A percentile compares a stretch with the other conserved stretches of the same genome.
Conservation (phyloP, 495 filamentous ascomycete genomes). For the Hamigera avellanea region DNA sequence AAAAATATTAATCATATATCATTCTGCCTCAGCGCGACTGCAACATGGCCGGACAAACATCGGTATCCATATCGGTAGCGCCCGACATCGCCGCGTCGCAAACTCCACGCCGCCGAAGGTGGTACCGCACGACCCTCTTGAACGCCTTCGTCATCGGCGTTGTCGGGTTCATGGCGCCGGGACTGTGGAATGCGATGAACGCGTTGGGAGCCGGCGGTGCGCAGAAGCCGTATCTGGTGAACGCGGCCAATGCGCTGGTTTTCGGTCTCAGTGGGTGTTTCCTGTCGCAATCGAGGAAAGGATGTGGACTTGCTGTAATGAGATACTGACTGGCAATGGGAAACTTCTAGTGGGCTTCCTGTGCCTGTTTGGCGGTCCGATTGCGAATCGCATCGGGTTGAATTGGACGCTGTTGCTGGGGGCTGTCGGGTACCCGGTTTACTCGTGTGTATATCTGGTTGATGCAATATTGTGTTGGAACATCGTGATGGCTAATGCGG, state of each 20-base stretch:
- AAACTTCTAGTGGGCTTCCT: slow-evolving; percentile 41
- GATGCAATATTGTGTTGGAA: not conserved
- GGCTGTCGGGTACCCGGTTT: slow-evolving; percentile 30
- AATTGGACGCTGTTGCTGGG: slow-evolving; percentile 50
- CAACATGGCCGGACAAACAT: too few species aligned
- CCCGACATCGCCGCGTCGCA: too few species aligned
- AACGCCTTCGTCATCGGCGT: slow-evolving; percentile 37
- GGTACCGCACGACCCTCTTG: slow-evolving; percentile 50
- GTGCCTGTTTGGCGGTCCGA: slow-evolving; percentile 40
- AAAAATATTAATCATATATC: too few species aligned
- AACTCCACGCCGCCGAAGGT: too few species aligned
- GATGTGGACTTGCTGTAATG: not conserved
- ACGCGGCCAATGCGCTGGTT: slow-evolving; percentile 53
- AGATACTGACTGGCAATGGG: not conserved
- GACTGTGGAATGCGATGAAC: slow-evolving; percentile 48
- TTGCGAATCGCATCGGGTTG: slow-evolving; percentile 47
- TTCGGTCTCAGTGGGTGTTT: slow-evolving; percentile 28
- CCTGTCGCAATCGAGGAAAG: not conserved
- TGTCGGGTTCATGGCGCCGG: slow-evolving; percentile 26
- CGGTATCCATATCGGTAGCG: too few species aligned
- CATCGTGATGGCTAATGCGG: slow-evolving; percentile 10
- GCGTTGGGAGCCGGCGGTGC: slow-evolving; percentile 54
- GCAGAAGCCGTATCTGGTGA: slow-evolving; percentile 46
- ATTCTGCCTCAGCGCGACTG: too few species aligned
- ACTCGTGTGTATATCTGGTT: slow-evolving; percentile 14